Percentiles rank a stretch among this genome's conserved stretches.
Evolutionary conservation across 139 green algal genomes (phyloP).

Genomic region (Haematococcus lacustris): DNA sequence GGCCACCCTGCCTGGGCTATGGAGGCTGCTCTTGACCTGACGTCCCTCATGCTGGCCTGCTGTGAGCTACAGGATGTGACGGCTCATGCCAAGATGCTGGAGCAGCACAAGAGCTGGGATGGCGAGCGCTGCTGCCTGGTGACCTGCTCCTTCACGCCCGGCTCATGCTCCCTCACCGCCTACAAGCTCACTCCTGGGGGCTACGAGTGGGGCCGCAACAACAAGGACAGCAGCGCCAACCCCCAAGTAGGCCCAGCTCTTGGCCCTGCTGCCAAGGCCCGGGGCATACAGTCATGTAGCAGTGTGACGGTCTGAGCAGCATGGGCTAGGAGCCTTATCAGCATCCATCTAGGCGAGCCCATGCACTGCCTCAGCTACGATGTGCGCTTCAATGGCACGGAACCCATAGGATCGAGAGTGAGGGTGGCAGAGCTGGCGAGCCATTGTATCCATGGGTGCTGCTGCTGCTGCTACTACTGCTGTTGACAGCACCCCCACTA

Average conservation of each 20-base stretch:
- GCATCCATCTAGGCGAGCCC: neutral
- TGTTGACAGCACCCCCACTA: too few relatives aligned
- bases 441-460: neutral
- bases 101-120: constrained; percentile 90
- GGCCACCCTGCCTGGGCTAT: neutral
- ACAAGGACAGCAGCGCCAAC: constrained; percentile 81
- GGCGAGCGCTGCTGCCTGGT: constrained; percentile 91
- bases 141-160: constrained; percentile 93
- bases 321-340: neutral
- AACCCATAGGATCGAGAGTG: neutral
- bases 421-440: neutral
- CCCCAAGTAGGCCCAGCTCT: constrained; percentile 39
- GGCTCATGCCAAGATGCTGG: constrained; percentile 90
- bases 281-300: neutral
- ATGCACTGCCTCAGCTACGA: neutral
- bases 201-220: constrained; percentile 85
- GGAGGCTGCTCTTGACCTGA: neutral
- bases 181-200: constrained; percentile 93
- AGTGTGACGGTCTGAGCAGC: neutral
- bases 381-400: too few relatives aligned
- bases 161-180: constrained; percentile 86
- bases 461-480: neutral
- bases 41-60: neutral
- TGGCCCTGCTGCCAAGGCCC: too few relatives aligned
- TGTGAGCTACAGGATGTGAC: constrained; percentile 70